A percentile compares a stretch with the other conserved stretches of the same genome.
Evolutionary conservation across 371 early-diverging fungal genomes (phyloP).

Genomic region (Catenaria anguillulae): DNA sequence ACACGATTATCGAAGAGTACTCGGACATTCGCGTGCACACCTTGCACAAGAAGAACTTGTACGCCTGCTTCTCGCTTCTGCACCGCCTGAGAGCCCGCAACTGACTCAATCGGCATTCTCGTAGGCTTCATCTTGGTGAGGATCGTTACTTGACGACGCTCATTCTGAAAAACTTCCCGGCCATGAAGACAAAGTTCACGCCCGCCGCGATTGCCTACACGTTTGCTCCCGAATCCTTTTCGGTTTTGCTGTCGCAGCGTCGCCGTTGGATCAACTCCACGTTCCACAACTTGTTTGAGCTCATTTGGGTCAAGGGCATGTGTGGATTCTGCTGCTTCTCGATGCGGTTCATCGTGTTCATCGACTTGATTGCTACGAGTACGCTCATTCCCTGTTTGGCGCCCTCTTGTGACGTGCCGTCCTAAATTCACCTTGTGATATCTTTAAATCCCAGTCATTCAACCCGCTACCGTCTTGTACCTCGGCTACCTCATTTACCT

Average conservation of each 20-base stretch:
- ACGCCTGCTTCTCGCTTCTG: too few species aligned
- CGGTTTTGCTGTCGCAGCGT: constrained; percentile 55
- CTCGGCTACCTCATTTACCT: constrained; percentile 40
- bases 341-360: constrained; percentile 84
- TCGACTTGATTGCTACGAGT: constrained; percentile 64
- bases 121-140: constrained; percentile 95
- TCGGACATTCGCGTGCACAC: constrained; percentile 52
- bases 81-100: too few species aligned
- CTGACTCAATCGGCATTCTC: too few species aligned
- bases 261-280: constrained; percentile 99
- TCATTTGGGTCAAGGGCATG: constrained; percentile 63
- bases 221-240: constrained; percentile 35
- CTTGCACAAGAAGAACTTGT: constrained; percentile 95
- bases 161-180: constrained; percentile 91
- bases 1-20: constrained; percentile 7
- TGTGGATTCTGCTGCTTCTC: constrained; percentile 95
- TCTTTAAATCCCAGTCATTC: too few species aligned
- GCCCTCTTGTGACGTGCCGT: too few species aligned
- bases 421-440: too few species aligned
- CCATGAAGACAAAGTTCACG: constrained; percentile 43
- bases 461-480: too few species aligned
- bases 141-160: constrained; percentile 97
- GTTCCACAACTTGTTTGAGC: constrained; percentile 68
- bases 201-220: constrained; percentile 3
- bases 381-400: constrained; percentile 32